These are phyloP conservation scores for Colletotrichum navitas DNA, from an alignment of 2,329 filamentous ascomycete species.

Conservation along the genomic window DNA sequence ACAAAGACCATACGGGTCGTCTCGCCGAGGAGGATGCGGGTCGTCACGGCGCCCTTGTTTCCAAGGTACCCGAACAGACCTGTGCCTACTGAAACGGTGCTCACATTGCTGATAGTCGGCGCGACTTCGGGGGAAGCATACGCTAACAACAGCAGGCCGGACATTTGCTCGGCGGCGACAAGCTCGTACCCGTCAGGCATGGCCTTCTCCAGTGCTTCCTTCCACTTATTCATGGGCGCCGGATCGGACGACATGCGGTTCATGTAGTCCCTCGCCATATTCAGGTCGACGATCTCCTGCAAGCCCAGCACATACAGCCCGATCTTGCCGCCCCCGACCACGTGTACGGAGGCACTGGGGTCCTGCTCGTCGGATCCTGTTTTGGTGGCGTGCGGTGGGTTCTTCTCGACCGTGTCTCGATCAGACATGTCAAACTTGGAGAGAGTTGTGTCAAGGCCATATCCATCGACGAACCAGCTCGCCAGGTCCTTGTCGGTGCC, in stretches of 20 bases:
- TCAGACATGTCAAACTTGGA: constrained; percentile 64
- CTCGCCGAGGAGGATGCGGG: constrained; percentile 87
- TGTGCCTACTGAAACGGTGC: constrained; percentile 86
- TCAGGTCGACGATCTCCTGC: constrained; percentile 92
- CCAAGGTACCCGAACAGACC: constrained; percentile 93
- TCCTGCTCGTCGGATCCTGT: constrained; percentile 46
- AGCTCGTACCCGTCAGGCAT: constrained; percentile 83
- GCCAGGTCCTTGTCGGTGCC: constrained; percentile 90
- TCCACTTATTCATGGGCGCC: constrained; percentile 81
- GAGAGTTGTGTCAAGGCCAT: constrained; percentile 75
- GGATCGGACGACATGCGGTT: constrained; percentile 79
- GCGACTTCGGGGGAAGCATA: constrained; percentile 85
- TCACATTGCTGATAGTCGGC: constrained; percentile 82
- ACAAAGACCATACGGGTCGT: constrained; percentile 90
- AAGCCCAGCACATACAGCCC: constrained; percentile 91
- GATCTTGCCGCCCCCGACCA: constrained; percentile 76
- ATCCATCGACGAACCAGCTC: constrained; percentile 86
- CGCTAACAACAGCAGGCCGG: constrained; percentile 85
- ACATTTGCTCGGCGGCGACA: constrained; percentile 85
- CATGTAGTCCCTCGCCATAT: constrained; percentile 82
- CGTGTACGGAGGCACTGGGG: constrained; percentile 50
- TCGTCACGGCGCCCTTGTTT: constrained; percentile 92
- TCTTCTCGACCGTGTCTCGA: constrained; percentile 52
- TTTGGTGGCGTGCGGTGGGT: constrained; percentile 10
- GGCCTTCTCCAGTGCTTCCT: constrained; percentile 77